Percentiles rank a stretch among this genome's conserved stretches.
Evolutionary conservation across 1,284 basidiomycete species (phyloP).

Genomic region (Ceratobasidium sp.): DNA sequence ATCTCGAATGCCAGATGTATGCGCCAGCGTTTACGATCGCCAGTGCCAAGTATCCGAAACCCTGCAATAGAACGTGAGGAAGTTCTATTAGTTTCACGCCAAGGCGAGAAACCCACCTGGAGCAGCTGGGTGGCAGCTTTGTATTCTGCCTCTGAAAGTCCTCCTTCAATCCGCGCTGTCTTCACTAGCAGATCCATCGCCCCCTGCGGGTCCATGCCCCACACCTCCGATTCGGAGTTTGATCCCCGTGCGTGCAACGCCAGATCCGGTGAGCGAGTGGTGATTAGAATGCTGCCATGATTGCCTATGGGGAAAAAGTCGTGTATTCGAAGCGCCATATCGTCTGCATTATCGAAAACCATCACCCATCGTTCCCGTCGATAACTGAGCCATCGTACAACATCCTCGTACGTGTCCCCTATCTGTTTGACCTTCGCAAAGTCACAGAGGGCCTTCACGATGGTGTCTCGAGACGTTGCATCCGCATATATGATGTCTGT

Average conservation of each 20-base stretch:
- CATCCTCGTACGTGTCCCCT: not conserved
- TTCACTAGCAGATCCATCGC: constrained; percentile 5
- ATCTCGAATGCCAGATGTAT: not conserved
- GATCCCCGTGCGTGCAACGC: not conserved
- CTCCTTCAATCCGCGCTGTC: not conserved
- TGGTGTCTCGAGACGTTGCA: too few relatives aligned
- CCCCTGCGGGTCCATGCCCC: constrained; percentile 1
- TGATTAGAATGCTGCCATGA: constrained; percentile 32
- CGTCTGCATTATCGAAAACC: not conserved
- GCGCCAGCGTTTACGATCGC: constrained; percentile 24
- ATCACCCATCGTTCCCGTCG: constrained; percentile 13
- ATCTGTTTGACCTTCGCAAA: not conserved
- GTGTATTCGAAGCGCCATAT: too few relatives aligned
- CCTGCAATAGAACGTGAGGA: not conserved
- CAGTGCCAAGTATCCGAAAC: constrained; percentile 27
- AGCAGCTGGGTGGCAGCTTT: not conserved
- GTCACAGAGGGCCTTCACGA: not conserved
- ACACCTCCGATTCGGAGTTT: constrained; percentile 2
- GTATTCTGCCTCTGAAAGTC: not conserved
- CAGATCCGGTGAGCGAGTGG: constrained; percentile 24
- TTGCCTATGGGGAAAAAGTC: too few relatives aligned
- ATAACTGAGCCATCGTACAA: not conserved
- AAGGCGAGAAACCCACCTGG: not conserved
- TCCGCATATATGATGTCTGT: constrained; percentile 21
- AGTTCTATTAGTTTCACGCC: not conserved